These are phyloP conservation scores for Mycosphaerella arachidis DNA, from an alignment of 2,329 filamentous ascomycete species.

Conservation along the genomic window DNA sequence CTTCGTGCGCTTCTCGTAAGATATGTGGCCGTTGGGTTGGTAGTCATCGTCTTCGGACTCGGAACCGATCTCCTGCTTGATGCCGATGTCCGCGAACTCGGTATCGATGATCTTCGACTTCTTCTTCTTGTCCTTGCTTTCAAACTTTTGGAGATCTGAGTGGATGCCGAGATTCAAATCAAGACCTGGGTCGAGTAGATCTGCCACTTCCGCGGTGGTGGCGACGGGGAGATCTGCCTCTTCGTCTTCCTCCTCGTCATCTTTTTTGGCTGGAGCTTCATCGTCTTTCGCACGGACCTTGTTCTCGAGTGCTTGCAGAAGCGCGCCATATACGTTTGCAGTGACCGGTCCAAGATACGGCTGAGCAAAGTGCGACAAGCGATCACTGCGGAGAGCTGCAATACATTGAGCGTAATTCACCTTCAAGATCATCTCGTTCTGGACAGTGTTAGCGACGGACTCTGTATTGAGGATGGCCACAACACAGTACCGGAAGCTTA, in stretches of 20 bases:
- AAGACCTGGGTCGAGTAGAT: conserved; percentile 37
- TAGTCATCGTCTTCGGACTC: conserved; percentile 24
- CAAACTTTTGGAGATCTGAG: conserved; percentile 21
- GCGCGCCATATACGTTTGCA: conserved; percentile 69
- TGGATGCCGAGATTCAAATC: conserved; percentile 35
- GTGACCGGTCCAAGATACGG: conserved; percentile 69
- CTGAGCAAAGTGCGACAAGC: conserved; percentile 67
- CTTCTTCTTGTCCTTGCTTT: conserved; percentile 25
- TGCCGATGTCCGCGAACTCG: conserved; percentile 27
- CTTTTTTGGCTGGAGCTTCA: conserved; percentile 40
- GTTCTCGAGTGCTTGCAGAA: conserved; percentile 67
- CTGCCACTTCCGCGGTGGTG: conserved; percentile 40
- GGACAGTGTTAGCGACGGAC: conserved; percentile 25
- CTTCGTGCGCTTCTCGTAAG: conserved; percentile 35
- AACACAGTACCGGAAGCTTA: conserved; percentile 35
- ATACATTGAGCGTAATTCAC: conserved; percentile 82
- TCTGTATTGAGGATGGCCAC: conserved; percentile 17
- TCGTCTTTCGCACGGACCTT: conserved; percentile 64
- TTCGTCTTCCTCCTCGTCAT: conserved; percentile 45
- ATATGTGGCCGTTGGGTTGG: conserved; percentile 21
- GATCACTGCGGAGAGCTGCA: conserved; percentile 75
- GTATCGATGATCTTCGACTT: conserved; percentile 19
- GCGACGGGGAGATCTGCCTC: conserved; percentile 35
- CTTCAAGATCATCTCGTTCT: conserved; percentile 69
- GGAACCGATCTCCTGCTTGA: conserved; percentile 24